These are phyloP conservation scores for Boletellus deceptivus DNA, from an alignment of 1,284 basidiomycete species.

Conservation along the genomic window DNA sequence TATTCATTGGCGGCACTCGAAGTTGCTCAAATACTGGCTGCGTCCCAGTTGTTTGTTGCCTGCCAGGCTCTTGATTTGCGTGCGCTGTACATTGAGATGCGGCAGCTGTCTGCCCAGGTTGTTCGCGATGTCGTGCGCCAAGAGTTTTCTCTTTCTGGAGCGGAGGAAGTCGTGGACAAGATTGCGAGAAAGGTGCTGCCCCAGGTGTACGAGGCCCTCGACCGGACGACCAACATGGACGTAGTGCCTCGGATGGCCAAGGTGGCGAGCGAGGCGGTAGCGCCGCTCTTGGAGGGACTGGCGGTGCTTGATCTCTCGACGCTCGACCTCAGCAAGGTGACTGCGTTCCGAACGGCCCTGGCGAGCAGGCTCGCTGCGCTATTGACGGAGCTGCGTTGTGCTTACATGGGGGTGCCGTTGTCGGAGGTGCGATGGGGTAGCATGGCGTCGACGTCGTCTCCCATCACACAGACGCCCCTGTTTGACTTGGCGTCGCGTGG, in stretches of 20 bases:
- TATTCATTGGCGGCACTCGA: slow-evolving; percentile 77
- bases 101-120: slow-evolving; percentile 21
- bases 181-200: slow-evolving; percentile 22
- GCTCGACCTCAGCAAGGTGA: slow-evolving; percentile 28
- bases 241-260: slow-evolving; percentile 61
- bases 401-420: slow-evolving; percentile 29
- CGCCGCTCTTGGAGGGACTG: slow-evolving; percentile 60
- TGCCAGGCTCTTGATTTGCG: slow-evolving; percentile 84
- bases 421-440: slow-evolving; percentile 23
- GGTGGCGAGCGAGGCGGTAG: slow-evolving; percentile 60
- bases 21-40: slow-evolving; percentile 68
- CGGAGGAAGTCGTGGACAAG: slow-evolving; percentile 15
- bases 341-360: slow-evolving; percentile 24
- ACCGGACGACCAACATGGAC: slow-evolving; percentile 71
- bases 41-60: slow-evolving; percentile 73
- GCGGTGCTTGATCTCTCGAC: slow-evolving; percentile 34
- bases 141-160: slow-evolving; percentile 13
- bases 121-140: slow-evolving; percentile 18
- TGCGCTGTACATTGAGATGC: slow-evolving; percentile 66
- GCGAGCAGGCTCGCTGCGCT: slow-evolving; percentile 21
- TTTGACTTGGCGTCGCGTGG: slow-evolving; percentile 28
- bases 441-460: slow-evolving; percentile 1
- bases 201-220: slow-evolving; percentile 51
- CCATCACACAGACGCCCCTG: neutral
- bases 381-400: slow-evolving; percentile 28